Base-by-base conservation (phyloP, 495 filamentous ascomycete species). In the Bacidia rubella region DNA sequence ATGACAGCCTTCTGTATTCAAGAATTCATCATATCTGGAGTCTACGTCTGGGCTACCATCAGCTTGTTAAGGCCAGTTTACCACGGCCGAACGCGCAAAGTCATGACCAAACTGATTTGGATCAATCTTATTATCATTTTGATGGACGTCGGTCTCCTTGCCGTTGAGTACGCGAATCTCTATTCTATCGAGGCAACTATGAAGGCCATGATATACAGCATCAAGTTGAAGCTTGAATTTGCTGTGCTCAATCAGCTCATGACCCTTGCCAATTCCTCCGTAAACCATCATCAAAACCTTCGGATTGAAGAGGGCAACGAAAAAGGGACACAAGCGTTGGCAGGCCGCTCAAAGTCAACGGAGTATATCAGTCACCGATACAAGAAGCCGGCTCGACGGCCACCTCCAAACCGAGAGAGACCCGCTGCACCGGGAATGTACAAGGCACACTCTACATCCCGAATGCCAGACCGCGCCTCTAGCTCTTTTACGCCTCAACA, bases 171-270 rank as follows among this genome's bases (percentile, higher is more conserved):
- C 56, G 63, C 72, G 5, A 66, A 67, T 51, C 58, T 68, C n/a
- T 80, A 76, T 56, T 67, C 72, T 2, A 65, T 78, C 29, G 72
- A 82, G 57, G 76, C 73, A 17, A 72, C 70, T 1, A 64, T 77
- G 39, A 81, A 82, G 63, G 72, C 68, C 3, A 69, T 75, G 54
- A 61, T 80, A 2, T 82, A 81, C 64, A 81, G 79, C 65, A 65
- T 82, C 50, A 83, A 83, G 59, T 64, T 83, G 32, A 82, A 81
- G 60, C 66, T 80, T 12, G 80, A 83, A 61, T 77, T 79, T 51
- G 73, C 71, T 11, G 75, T 83, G 43, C 69, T 82, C 25, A 76
- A 79, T 48, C 70, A 70, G 15, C 62, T 80, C 15, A 63, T 69
- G 55, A 60, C 60, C 9, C 47, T 61, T 11, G 58, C 60, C 58